phyloP scores from a whole-genome alignment of 1,139 yeast genomes.

The Scheffersomyces quercinus region DNA sequence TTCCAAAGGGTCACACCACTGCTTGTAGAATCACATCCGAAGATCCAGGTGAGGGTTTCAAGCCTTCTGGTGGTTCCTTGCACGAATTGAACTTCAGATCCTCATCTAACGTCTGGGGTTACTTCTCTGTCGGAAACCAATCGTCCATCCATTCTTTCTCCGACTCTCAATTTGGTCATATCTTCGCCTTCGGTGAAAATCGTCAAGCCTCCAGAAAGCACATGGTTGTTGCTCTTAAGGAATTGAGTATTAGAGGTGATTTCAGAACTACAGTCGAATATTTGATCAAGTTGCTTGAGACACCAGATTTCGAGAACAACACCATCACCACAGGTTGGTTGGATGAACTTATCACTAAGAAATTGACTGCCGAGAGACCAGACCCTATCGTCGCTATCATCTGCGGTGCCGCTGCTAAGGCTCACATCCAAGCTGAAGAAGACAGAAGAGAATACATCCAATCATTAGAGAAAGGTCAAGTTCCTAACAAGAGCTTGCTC shows the following conservation, averaged over 20 bases:
- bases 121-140: conserved; percentile 93
- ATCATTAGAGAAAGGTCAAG: conserved; percentile 92
- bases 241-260: conserved; percentile 95
- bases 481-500: conserved; percentile 75
- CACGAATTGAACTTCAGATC: conserved; percentile 97
- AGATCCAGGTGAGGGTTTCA: conserved; percentile 99
- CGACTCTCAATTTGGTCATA: conserved; percentile 98
- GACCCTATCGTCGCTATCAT: conserved; percentile 87
- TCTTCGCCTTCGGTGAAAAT: conserved; percentile 97
- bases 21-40: conserved; percentile 99
- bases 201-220: conserved; percentile 97
- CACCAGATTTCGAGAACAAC: conserved; percentile 94
- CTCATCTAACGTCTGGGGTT: conserved; percentile 98
- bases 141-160: conserved; percentile 97
- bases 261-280: conserved; percentile 97
- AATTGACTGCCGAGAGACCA: conserved; percentile 95
- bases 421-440: conserved; percentile 77
- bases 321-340: conserved; percentile 99
- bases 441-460: conserved; percentile 67
- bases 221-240: conserved; percentile 98
- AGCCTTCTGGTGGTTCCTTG: conserved; percentile 95
- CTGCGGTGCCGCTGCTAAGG: conserved; percentile 97
- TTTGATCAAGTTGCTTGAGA: conserved; percentile 88
- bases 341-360: conserved; percentile 90
- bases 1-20: conserved; percentile 97